Evolutionary conservation across 441 rosid species (phyloP), one percentile per base, ranked within the genome.

Genomic region (Brassica balearica): DNA sequence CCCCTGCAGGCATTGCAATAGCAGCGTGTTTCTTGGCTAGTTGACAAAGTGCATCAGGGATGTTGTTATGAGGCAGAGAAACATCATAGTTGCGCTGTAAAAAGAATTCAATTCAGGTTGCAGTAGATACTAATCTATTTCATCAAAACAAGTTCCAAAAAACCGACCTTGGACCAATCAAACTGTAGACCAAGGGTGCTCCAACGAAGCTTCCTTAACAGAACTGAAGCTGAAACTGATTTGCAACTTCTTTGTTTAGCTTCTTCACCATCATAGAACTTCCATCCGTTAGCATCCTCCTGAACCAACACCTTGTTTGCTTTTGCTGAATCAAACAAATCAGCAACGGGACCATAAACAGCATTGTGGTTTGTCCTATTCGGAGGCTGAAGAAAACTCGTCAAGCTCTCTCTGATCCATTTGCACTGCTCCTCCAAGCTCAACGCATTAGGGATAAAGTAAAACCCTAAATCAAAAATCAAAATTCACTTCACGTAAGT

Each of bases 141-240:
- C 77, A 75, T 58, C 73, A 60, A 36, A 75, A 67, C 36, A 65
- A 8, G 66, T 41, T 25, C 29, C 0, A 38, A 8, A 76, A 32
- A 69, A 4, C 51, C 14, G 38, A 93, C 99, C 88, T 93, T 90
- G 78, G 98, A 88, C 96, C 99, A 95, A 78, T 93, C 96, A 79
- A 93, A 95, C 68, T 95, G 99, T 69, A 95, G 77, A 73, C 98
- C 98, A 12, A 93, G 93, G 6, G 97, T 93, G 82, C 97, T 92
- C 99, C 99, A 95, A 7, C 97, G 85, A 74, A 93, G 73, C 90
- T 90, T 95, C 77, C 95, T 81, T 53, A 95, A 70, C 17, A 93
- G 84, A 78, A 77, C 59, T 11, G 87, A 72, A 55, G 93, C 91
- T 0, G 85, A 41, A 76, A 85, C 69, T 10, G 89, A 77, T 75